A percentile compares a stretch with the other conserved stretches of the same genome.
Conservation (phyloP, 2,329 filamentous ascomycete genomes). For the Fusarium bulbicola region DNA sequence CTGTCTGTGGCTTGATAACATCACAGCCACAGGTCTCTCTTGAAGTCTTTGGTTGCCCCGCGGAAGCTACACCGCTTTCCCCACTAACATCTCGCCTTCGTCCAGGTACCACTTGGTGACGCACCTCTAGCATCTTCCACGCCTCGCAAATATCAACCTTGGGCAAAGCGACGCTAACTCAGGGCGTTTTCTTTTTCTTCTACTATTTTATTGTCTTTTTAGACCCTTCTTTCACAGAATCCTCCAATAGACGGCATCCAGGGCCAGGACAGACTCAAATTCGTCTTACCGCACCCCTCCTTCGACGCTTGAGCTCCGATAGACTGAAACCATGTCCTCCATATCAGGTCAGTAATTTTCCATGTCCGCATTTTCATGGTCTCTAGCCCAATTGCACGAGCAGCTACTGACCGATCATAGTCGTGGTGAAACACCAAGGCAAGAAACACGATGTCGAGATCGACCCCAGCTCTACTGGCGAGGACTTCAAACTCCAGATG, state of each 20-base stretch:
- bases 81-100: slow-evolving; percentile 35
- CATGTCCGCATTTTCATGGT: neutral
- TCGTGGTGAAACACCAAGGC: slow-evolving; percentile 93
- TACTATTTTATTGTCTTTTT: neutral
- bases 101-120: slow-evolving; percentile 49
- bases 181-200: neutral
- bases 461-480: slow-evolving; percentile 83
- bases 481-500: slow-evolving; percentile 94
- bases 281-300: neutral
- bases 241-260: neutral
- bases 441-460: slow-evolving; percentile 96
- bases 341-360: slow-evolving; percentile 59
- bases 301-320: slow-evolving; percentile 19
- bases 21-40: slow-evolving; percentile 16
- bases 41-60: slow-evolving; percentile 5
- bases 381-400: neutral
- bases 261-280: neutral
- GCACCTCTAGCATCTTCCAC: slow-evolving; percentile 38
- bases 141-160: slow-evolving; percentile 6
- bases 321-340: slow-evolving; percentile 58
- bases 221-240: neutral
- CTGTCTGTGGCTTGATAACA: slow-evolving; percentile 10
- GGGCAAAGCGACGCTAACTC: neutral
- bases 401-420: slow-evolving; percentile 55
- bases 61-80: slow-evolving; percentile 41